Evolutionary conservation across 2,329 filamentous ascomycete species (phyloP).

Genomic region (Basipetospora chlamydospora): DNA sequence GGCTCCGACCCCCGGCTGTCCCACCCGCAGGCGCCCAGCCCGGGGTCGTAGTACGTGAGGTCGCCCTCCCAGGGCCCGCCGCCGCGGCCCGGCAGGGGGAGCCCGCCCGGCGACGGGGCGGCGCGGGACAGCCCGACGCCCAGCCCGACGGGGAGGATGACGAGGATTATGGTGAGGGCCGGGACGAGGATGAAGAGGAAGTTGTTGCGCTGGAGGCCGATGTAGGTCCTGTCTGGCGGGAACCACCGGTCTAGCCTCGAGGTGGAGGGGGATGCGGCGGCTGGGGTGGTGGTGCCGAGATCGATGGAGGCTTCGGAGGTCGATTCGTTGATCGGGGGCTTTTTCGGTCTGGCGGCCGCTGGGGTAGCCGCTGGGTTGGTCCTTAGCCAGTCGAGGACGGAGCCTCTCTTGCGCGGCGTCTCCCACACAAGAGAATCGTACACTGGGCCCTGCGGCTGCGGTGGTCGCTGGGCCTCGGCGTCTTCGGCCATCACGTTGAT

Average conservation of each 20-base stretch:
- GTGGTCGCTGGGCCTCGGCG: too few relatives aligned
- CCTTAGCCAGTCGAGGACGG: conserved; percentile 3
- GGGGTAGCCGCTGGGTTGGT: not conserved
- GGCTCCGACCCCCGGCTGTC: conserved; percentile 36
- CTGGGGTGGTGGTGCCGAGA: not conserved
- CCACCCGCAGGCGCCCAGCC: conserved; percentile 55
- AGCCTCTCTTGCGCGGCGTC: conserved; percentile 1
- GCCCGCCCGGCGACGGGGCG: conserved; percentile 9
- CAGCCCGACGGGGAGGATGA: conserved; percentile 38
- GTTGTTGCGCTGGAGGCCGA: conserved; percentile 1
- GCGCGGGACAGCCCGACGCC: conserved; percentile 36
- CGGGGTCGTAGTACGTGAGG: conserved; percentile 49
- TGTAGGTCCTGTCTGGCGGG: conserved; percentile 1
- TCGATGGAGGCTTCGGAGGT: not conserved
- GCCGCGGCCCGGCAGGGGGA: not conserved
- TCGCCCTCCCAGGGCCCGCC: conserved; percentile 2
- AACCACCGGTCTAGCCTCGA: not conserved
- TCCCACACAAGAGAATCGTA: too few relatives aligned
- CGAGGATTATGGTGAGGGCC: conserved; percentile 13
- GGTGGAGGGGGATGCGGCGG: too few relatives aligned
- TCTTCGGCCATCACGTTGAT: too few relatives aligned
- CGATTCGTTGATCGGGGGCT: not conserved
- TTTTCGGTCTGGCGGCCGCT: not conserved
- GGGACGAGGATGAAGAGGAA: conserved; percentile 12
- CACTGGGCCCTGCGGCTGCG: too few relatives aligned